Evolutionary conservation across 2,329 filamentous ascomycete species (phyloP), one percentile per base, ranked within the genome.

Genomic region (Graphilbum sp.): DNA sequence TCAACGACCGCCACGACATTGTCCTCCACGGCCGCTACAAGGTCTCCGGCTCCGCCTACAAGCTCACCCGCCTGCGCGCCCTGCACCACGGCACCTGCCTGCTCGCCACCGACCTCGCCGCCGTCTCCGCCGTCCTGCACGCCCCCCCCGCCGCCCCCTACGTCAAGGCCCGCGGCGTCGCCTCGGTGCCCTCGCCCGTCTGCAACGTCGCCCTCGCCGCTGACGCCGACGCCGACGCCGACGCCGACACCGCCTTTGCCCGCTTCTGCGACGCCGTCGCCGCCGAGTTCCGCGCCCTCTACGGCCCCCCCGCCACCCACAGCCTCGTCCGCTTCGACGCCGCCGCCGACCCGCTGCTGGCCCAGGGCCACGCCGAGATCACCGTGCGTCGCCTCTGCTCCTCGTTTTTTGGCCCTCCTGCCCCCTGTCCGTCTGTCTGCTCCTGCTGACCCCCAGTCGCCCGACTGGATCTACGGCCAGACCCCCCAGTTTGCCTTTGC

Each of bases 41-140:
- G 56, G 70, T 96, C 11, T 94, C 86, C 0, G 90, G 90, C 1
- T 95, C 86, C 1, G 90, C 90, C 11, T 98, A 93, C 61, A 96
- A 96, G 58, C 66, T 98, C 38, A 95, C 83, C 0, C 68, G 82
- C 19, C 62, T 73, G 35, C 70, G 88, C 33, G 44, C 86, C 8
- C 64, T 98, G 41, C 90, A 98, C 57, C 90, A 98, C 57, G 90
- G 87, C 8, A 98, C 90, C 0, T 90, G 86, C 50, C 65, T 98
- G 32, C 64, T 96, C 2, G 65, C 69, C 25, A 87, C 83, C 38
- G 82, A 93, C 52, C 62, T 96, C 32, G 55, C 61, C 23, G 59
- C 64, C 31, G 80, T 96, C 21, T 73, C 76, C 2, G 58, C 67
- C 3, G 74, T 88, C 50, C 57, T 98, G 45, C 69, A 72, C 18